Evolutionary conservation across 140 eudicot genomes (phyloP).

Genomic region (Oenanthe javanica): DNA sequence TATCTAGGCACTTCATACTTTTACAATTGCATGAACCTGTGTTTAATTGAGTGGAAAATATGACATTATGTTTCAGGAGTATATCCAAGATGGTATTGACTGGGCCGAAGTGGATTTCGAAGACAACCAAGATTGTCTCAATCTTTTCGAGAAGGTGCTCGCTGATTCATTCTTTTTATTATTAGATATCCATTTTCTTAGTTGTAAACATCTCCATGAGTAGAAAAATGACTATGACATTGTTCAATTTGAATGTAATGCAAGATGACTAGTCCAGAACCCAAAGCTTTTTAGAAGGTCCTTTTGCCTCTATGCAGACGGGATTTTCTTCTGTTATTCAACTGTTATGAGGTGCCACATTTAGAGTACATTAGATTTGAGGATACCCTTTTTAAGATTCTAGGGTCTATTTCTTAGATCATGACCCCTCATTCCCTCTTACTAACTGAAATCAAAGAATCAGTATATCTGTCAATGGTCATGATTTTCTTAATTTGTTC

Average conservation of each 20-base stretch:
- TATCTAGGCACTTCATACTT: background rate
- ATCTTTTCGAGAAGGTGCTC: constrained; percentile 85
- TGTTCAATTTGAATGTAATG: background rate
- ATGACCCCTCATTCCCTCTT: too few species aligned
- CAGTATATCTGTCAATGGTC: background rate
- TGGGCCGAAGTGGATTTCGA: constrained; percentile 94
- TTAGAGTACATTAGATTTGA: too few species aligned
- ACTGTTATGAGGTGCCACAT: too few species aligned
- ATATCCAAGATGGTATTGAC: constrained; percentile 92
- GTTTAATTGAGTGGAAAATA: constrained; percentile 3
- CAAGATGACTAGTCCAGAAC: background rate
- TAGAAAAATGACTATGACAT: background rate
- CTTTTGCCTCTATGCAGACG: too few species aligned
- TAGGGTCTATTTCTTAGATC: too few species aligned
- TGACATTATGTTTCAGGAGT: constrained; percentile 46
- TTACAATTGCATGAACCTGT: background rate
- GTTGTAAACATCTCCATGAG: background rate
- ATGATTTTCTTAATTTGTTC: background rate
- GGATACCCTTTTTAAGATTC: too few species aligned
- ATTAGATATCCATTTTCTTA: background rate
- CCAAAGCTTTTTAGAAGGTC: background rate
- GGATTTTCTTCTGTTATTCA: too few species aligned
- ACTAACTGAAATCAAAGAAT: too few species aligned
- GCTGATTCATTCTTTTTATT: background rate
- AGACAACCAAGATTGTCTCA: constrained; percentile 90